Base-by-base conservation (phyloP, 2,329 filamentous ascomycete species). In the Phialophora tarda region DNA sequence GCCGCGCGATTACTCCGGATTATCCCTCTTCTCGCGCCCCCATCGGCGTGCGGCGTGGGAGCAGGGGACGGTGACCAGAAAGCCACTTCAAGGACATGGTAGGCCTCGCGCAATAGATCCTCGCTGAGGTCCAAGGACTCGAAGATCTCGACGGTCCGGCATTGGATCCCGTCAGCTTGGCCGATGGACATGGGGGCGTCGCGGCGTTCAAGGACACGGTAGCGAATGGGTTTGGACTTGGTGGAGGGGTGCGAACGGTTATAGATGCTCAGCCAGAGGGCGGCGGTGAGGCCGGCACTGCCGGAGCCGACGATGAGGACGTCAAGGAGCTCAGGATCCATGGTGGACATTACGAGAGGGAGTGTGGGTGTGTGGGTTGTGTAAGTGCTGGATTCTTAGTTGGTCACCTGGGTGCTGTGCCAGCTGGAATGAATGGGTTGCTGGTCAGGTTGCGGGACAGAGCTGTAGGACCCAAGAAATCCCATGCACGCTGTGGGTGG, bases 81-180 rank as follows among this genome's bases (percentile, higher is more conserved):
- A 3, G 82, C 80, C 2, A 86, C 77, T 74, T 88, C 86, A 21
- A 84, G 77, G 11, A 86, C 82, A 72, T 88, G 86, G 62, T 84
- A 88, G 0, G 85, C 81, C 65, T 88, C 85, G 38, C 81, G 79
- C 32, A 88, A 79, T 30, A 89, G 77, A 21, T 82, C 77, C 54
- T 86, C 84, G 1, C 82, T 79, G 3, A 88, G 80, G 0, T 81
- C 84, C 34, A 88, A 85, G 53, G 83, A 85, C 71, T 88, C 86
- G 59, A 88, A 86, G 24, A 89, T 82, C 73, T 89, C 86, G 14
- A 88, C 85, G 0, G 85, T 87, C 1, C 85, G 84, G 63, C 83
- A 85, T 75, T 88, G 85, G 21, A 87, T 84, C 1, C 86, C 86
- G 66, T 91, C 88, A 14, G 88, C 88, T 75, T 90, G 86, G 2